Evolutionary conservation across 495 filamentous ascomycete genomes (phyloP), one percentile per base, ranked within the genome.

Genomic region (Aspergillus indologenus): DNA sequence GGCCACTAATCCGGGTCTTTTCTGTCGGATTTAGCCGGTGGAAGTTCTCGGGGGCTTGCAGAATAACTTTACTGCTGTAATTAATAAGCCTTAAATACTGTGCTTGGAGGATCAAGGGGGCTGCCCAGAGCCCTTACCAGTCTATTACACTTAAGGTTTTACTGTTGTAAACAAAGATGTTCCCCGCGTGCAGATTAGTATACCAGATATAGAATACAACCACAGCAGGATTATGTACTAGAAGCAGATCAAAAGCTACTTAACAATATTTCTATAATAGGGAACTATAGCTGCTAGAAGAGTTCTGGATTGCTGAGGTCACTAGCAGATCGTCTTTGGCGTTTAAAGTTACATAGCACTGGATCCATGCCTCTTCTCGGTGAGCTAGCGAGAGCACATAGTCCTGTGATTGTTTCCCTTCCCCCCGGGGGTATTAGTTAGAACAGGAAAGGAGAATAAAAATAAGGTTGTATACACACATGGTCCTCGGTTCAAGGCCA

Each of bases 131-230:
- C 0, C 62, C 62, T 60, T 75, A 65, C 70, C 71, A 73, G 56
- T 73, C 70, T 50, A 73, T 75, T 3, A 73, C 34, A 29, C 68
- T 65, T 3, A 66, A 59, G 14, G 73, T 65, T 3, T 56, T 62
- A 1, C 57, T 58, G 12, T 65, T 40, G 53, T 65, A 45, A 29
- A 75, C 66, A 54, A 75, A 74, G 11, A 78, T 68, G 50, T 76
- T 78, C 0, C 58, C 63, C 43, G 63, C 43, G 52, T 71, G 72
- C 23, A 76, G 61, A 53, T 78, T 72, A 11, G 54, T 56, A 60
- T 78, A 69, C 70, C 69, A 74, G 17, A 76, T 48, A 43, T 56
- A 50, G 42, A 67, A 55, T 23, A 61, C 57, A 34, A 52, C n/a
- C 18, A 71, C 61, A 3, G 34, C 34, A 53, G 54, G 45, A 34